phyloP scores from a whole-genome alignment of 2,329 filamentous ascomycete genomes.

The Trichoderma sp. region DNA sequence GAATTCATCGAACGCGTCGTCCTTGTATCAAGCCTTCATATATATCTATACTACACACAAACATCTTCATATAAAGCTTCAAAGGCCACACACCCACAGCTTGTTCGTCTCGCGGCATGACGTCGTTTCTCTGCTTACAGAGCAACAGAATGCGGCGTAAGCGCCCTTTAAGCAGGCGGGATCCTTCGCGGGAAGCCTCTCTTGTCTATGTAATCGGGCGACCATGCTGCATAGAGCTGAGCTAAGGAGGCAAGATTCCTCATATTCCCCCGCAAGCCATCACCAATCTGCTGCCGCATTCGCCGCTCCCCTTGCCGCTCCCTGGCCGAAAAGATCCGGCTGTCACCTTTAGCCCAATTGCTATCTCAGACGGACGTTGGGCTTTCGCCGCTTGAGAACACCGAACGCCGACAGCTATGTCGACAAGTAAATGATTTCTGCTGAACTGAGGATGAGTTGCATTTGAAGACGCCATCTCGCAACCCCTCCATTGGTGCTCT shows the following conservation, averaged over 20 bases:
- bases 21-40: no score
- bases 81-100: not conserved
- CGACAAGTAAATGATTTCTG: no score
- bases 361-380: not conserved
- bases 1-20: no score
- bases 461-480: no score
- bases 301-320: constrained; percentile 11
- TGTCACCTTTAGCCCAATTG: no score
- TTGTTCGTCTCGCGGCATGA: not conserved
- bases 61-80: not conserved
- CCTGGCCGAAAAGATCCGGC: no score
- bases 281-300: constrained; percentile 3
- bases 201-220: constrained; percentile 8
- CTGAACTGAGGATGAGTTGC: no score
- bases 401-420: constrained; percentile 5
- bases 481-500: no score
- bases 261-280: not conserved
- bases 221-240: not conserved
- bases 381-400: not conserved
- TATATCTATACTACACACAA: not conserved
- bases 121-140: constrained; percentile 1
- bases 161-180: constrained; percentile 1
- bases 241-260: constrained; percentile 14
- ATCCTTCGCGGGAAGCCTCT: not conserved
- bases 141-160: not conserved